A percentile compares a stretch with the other conserved stretches of the same genome.
phyloP scores from a whole-genome alignment of 2,329 filamentous ascomycete genomes.

The Talaromyces sp. region DNA sequence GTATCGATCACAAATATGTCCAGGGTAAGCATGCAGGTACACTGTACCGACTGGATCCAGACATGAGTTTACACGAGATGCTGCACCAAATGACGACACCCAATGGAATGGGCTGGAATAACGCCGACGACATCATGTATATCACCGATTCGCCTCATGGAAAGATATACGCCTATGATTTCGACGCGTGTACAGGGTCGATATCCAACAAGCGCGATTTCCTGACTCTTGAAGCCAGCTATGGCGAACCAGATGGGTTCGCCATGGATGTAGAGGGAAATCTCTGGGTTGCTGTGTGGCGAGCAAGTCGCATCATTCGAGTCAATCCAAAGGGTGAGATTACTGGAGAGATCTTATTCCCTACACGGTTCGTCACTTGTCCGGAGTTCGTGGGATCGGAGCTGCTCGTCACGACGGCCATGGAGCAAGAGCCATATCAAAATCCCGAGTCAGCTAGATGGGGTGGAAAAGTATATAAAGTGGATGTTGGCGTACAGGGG shows the following conservation, averaged over 20 bases:
- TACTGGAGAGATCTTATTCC: slow-evolving; percentile 71
- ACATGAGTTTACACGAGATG: slow-evolving; percentile 59
- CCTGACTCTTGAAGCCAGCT: slow-evolving; percentile 64
- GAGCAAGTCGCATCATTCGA: slow-evolving; percentile 71
- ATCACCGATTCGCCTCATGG: slow-evolving; percentile 74
- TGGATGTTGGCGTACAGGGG: slow-evolving; percentile 73
- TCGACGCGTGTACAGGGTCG: slow-evolving; percentile 61
- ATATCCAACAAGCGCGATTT: slow-evolving; percentile 69
- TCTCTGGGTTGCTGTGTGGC: slow-evolving; percentile 86
- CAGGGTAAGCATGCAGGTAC: slow-evolving; percentile 58
- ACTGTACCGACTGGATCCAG: slow-evolving; percentile 68
- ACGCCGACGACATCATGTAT: slow-evolving; percentile 71
- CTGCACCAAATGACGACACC: slow-evolving; percentile 71
- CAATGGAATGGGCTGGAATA: slow-evolving; percentile 80
- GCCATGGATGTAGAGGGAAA: slow-evolving; percentile 80
- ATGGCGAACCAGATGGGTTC: slow-evolving; percentile 74
- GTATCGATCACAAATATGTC: slow-evolving; percentile 75
- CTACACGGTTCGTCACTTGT: slow-evolving; percentile 78
- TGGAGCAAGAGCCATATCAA: slow-evolving; percentile 64
- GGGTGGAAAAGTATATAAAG: slow-evolving; percentile 70
- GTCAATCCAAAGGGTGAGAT: slow-evolving; percentile 69
- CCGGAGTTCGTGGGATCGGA: slow-evolving; percentile 72
- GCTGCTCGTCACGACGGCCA: slow-evolving; percentile 78
- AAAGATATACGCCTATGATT: slow-evolving; percentile 74
- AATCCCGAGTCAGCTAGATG: slow-evolving; percentile 62